Evolutionary conservation across 2,329 filamentous ascomycete species (phyloP), one percentile per base, ranked within the genome.

Genomic region (Fusarium austroafricanum): DNA sequence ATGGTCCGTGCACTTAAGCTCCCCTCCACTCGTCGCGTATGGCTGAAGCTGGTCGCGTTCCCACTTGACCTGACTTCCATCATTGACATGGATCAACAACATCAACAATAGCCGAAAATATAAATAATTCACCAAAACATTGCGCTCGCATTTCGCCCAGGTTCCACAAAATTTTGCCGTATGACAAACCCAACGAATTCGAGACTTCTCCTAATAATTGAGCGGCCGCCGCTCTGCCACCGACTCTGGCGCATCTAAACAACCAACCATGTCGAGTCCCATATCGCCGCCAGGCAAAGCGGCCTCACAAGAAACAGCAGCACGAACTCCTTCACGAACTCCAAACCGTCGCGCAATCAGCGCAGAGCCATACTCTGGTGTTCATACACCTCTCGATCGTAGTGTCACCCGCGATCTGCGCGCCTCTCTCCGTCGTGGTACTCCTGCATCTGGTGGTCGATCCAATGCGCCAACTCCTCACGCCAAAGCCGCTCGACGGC

Each of bases 401-500:
- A 76, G 67, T 26, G 71, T 71, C 29, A 64, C 77, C 5, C 78
- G 79, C 26, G 77, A 80, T 18, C 72, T 79, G 31, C 76, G 80
- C 45, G 79, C 79, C 50, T 81, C 80, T 4, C 71, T 79, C 31
- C 73, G 79, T 15, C 78, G 78, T 31, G 82, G 81, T 12, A 80
- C 81, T 39, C 82, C 83, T 11, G 81, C 80, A 33, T 86, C 85
- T 3, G 84, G 74, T 12, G 71, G 78, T 3, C 76, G 80, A 49
- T 79, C 77, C 65, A 80, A 82, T 75, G 79, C 80, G 14, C 79
- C 83, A 5, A 90, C 88, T 18, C 88, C 88, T 0, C 88, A 90
- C 73, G 87, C 85, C 45, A 85, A 84, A 69, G 88, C 87, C 12
- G 88, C 88, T 42, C 84, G 83, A 46, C 82, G 85, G 44, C 84